These are phyloP conservation scores for Monosporascus sp. DNA, from an alignment of 2,329 filamentous ascomycete species.

Conservation along the genomic window DNA sequence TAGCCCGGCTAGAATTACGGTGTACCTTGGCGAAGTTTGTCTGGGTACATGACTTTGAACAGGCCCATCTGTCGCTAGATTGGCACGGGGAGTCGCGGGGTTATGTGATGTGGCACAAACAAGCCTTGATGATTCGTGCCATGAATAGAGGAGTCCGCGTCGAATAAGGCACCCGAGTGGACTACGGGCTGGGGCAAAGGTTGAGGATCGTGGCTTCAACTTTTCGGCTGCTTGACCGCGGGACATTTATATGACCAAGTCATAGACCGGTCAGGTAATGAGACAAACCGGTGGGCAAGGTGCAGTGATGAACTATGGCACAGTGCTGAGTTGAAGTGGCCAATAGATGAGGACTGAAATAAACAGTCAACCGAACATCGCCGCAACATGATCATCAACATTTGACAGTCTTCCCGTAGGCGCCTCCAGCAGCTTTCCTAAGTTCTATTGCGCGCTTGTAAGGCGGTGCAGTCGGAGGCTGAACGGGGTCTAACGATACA, in stretches of 20 bases:
- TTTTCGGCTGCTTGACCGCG: too few species aligned
- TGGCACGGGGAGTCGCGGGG: constrained; percentile 18
- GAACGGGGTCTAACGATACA: constrained; percentile 83
- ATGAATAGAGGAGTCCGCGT: too few species aligned
- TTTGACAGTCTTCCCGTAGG: constrained; percentile 60
- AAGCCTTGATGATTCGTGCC: constrained; percentile 5
- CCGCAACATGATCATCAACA: neutral
- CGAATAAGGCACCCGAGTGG: too few species aligned
- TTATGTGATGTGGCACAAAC: constrained; percentile 19
- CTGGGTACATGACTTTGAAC: constrained; percentile 15
- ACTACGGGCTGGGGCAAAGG: too few species aligned
- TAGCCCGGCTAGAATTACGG: constrained; percentile 10
- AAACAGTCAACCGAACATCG: too few species aligned
- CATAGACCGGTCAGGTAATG: too few species aligned
- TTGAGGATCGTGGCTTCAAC: too few species aligned
- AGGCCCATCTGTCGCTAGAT: constrained; percentile 12
- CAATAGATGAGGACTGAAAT: too few species aligned
- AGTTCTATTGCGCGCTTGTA: constrained; percentile 89
- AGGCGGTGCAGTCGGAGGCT: constrained; percentile 91
- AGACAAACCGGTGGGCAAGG: too few species aligned
- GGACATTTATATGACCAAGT: too few species aligned
- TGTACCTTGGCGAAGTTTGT: constrained; percentile 10
- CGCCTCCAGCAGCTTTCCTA: constrained; percentile 68
- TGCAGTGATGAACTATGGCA: too few species aligned
- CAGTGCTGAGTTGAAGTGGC: too few species aligned